Evolutionary conservation across 2,329 filamentous ascomycete species (phyloP), one percentile per base, ranked within the genome.

Genomic region (Aureobasidium vineae): DNA sequence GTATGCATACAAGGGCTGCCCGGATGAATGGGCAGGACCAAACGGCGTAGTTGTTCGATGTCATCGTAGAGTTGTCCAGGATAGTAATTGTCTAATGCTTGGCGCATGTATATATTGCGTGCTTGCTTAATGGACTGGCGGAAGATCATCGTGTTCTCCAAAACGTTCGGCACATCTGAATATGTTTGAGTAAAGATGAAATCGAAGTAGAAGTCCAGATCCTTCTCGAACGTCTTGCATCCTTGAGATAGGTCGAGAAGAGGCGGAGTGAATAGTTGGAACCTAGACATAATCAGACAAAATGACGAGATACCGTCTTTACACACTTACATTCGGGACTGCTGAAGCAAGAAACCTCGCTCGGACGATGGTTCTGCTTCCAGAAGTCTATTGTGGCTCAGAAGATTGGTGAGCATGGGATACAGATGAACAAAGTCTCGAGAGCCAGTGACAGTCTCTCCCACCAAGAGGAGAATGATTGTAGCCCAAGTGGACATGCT

Each of bases 371-470:
- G 69, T 0, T 76, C 65, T n/a, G 65, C 66, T 1, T 66, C 56
- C 1, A 38, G 10, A 13, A 41, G 38, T 7, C 15, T 65, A 19
- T 63, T 56, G 19, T 68, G 28, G 28, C 53, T 6, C 66, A 71
- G 13, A 3, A 79, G 68, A 26, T 72, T 77, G 7, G 73, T 71
- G 31, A 79, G 68, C 72, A 80, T 77, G 59, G 77, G 73, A 0
- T 79, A 68, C 0, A 80, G 71, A 59, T 77, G 77, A 0, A 68
- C 69, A 56, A 76, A 80, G 38, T 79, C 78, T 23, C 72, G 72
- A 3, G 77, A 76, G 0, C 77, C 78, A 0, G 78, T 80, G 7
- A 80, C 78, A 0, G 78, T 79, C 16, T 80, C 78, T 0, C 78
- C 78, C 0, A 80, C 77, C 0, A 80, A 69, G 0, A 80, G 71